Evolutionary conservation across 2,329 filamentous ascomycete species (phyloP).

Genomic region (Fusarium torulosum): DNA sequence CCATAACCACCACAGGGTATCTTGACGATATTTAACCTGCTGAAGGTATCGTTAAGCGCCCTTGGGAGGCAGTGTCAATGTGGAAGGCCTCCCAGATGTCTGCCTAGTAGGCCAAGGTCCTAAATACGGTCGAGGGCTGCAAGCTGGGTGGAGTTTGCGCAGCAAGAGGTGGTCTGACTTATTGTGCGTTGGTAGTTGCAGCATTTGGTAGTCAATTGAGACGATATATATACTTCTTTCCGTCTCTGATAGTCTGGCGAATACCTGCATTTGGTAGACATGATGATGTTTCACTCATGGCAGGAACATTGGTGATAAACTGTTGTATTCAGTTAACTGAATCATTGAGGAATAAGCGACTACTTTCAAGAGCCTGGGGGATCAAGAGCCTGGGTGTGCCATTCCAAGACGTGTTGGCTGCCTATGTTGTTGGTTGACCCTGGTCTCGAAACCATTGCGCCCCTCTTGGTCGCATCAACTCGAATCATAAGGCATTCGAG

Average conservation of each 20-base stretch:
- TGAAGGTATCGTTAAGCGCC: constrained; percentile 22
- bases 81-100: constrained; percentile 20
- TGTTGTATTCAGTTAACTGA: not conserved
- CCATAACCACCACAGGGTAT: not conserved
- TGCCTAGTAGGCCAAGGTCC: constrained; percentile 15
- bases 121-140: constrained; percentile 26
- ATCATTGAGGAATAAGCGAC: not conserved
- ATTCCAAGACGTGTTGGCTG: constrained; percentile 7
- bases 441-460: constrained; percentile 33
- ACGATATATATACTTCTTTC: constrained; percentile 3
- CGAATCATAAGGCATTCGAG: constrained; percentile 16
- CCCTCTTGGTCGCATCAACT: constrained; percentile 14
- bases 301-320: not conserved
- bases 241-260: constrained; percentile 14
- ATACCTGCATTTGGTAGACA: not conserved
- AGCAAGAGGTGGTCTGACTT: constrained; percentile 6
- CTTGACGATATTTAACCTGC: constrained; percentile 36
- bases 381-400: not conserved
- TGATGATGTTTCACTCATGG: not conserved
- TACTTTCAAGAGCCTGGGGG: not conserved
- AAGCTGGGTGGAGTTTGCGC: constrained; percentile 30
- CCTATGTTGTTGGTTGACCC: constrained; percentile 29
- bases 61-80: constrained; percentile 8
- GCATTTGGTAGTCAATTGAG: not conserved
- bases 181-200: not conserved